Percentiles rank a stretch among this genome's conserved stretches.
Conservation (phyloP, 2,329 filamentous ascomycete species). For the Pyricularia pennisetigena region DNA sequence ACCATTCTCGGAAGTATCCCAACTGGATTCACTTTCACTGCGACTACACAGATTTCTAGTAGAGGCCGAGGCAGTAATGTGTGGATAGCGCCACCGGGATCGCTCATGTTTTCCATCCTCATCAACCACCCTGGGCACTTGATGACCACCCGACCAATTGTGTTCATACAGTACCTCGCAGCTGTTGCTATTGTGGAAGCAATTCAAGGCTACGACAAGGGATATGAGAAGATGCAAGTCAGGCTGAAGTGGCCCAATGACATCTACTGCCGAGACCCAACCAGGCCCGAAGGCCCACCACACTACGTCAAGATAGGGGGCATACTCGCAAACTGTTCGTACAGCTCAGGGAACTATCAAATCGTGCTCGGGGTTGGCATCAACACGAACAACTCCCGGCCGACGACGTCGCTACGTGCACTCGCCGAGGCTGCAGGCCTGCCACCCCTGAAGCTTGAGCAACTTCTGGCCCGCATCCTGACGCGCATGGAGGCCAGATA, state of each 20-base stretch:
- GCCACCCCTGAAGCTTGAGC: conserved; percentile 60
- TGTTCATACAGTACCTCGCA: conserved; percentile 90
- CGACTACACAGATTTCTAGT: conserved; percentile 79
- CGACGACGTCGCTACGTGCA: conserved; percentile 78
- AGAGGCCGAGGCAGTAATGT: conserved; percentile 86
- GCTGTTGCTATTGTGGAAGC: conserved; percentile 81
- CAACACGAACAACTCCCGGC: conserved; percentile 74
- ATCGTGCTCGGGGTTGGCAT: conserved; percentile 79
- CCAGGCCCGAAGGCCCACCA: conserved; percentile 30
- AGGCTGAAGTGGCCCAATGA: conserved; percentile 98
- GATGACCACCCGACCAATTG: conserved; percentile 63
- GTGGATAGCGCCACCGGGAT: conserved; percentile 85
- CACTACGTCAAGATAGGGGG: conserved; percentile 84
- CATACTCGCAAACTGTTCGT: conserved; percentile 83
- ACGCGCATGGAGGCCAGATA: conserved; percentile 73
- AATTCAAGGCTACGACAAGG: conserved; percentile 67
- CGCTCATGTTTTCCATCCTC: conserved; percentile 78
- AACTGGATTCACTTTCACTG: conserved; percentile 77
- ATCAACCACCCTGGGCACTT: conserved; percentile 74
- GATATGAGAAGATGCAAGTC: conserved; percentile 67
- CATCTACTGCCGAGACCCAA: conserved; percentile 66
- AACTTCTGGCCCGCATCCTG: conserved; percentile 71
- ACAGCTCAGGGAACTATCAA: conserved; percentile 67
- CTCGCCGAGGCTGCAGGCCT: conserved; percentile 44
- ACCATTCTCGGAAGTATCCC: conserved; percentile 67